Conservation (phyloP, 805 yeast genomes). For the Cyberlindnera euphorbiiphila region DNA sequence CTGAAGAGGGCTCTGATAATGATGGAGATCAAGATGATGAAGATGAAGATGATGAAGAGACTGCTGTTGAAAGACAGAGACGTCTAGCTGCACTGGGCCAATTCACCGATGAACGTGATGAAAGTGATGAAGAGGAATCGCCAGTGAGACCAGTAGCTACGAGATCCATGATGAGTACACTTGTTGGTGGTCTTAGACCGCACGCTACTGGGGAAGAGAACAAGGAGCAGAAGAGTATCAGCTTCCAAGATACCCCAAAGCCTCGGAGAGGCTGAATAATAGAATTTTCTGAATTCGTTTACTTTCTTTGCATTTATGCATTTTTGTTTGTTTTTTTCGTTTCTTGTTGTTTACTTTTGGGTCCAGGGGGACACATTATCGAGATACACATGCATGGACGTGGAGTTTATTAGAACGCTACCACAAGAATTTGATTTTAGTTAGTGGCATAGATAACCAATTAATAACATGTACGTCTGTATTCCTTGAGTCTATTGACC, state of each 20-base stretch:
- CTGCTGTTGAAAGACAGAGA: conserved; percentile 21
- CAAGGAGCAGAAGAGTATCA: conserved; percentile 6
- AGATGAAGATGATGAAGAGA: conserved; percentile 22
- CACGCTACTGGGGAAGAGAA: conserved; percentile 27
- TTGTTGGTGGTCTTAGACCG: conserved; percentile 9
- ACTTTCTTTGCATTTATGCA: not conserved
- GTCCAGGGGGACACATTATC: too few species aligned
- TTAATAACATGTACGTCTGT: not conserved
- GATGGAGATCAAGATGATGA: conserved; percentile 19
- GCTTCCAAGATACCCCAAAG: conserved; percentile 9
- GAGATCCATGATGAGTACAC: conserved; percentile 9
- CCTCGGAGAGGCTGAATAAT: conserved; percentile 2
- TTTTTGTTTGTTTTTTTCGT: not conserved
- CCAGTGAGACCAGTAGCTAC: conserved; percentile 21
- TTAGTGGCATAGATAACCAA: too few species aligned
- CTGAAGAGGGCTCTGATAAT: conserved; percentile 4
- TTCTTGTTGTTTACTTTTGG: too few species aligned
- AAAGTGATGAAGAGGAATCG: conserved; percentile 31
- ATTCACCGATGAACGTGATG: conserved; percentile 24
- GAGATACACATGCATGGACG: too few species aligned
- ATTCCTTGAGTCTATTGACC: not conserved
- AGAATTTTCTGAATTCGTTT: too few species aligned
- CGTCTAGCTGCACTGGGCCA: conserved; percentile 22
- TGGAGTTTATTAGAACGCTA: too few species aligned
- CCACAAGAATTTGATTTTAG: too few species aligned